Base-by-base conservation (phyloP, 441 rosid genomes). In the Euphorbia celastroides region DNA sequence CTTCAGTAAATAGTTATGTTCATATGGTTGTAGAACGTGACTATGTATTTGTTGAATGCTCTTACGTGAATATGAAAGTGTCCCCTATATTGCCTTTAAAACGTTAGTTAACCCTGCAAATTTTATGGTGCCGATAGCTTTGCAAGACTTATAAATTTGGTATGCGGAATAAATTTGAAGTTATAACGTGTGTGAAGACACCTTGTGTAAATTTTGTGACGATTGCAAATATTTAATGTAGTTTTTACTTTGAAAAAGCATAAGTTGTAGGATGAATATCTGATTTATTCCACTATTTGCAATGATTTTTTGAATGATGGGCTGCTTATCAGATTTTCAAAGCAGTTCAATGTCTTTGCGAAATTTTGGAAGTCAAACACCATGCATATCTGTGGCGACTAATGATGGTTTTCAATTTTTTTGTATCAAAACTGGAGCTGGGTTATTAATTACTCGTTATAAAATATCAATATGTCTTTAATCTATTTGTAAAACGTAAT, bases 21-120 rank as follows among this genome's bases (percentile, higher is more conserved):
- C 42, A 38, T 38, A 38, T 38, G 8, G 44, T 9, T 38, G 44
- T 48, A 10, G 68, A 51, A 28, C 54, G 56, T n/a, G 5, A 58
- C 12, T 48, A 46, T 23, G 31, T 67, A 23, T 48, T 30, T 67
- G 32, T 65, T 42, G 62, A 56, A 55, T 56, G 70, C 36, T 41
- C 38, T 65, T 16, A 26, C 17, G n/a, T 54, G n/a, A n/a, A n/a
- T 28, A 14, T 27, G 32, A 5, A 23, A 62, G 27, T 44, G 36
- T 57, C 41, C 41, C 11, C 25, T 20, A 55, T 8, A 63, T n/a
- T 31, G 8, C 62, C 50, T 62, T 7, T 36, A 38, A 14, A 48
- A 34, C 42, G 20, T 14, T 51, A n/a, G n/a, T n/a, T n/a, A 51
- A 48, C 19, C 48, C 34, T 17, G 32, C 59, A 32, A 23, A 46